Conservation (phyloP, 257 asterid genomes). For the Solanum gandarillasii region DNA sequence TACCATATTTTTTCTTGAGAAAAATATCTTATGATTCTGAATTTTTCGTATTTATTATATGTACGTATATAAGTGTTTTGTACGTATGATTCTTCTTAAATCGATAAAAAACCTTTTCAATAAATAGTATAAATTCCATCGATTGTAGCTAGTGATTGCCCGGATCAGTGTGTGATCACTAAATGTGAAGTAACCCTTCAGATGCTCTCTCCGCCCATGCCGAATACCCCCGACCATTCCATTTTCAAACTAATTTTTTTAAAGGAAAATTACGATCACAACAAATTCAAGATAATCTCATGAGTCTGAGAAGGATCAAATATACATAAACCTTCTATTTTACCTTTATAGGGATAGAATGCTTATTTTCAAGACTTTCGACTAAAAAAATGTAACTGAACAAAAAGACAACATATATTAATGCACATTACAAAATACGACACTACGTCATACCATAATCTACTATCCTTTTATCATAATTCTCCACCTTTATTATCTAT, state of each 20-base stretch:
- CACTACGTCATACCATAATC: neutral
- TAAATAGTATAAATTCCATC: accelerated
- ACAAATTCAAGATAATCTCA: neutral
- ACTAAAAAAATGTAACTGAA: too few relatives aligned
- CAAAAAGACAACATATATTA: too few relatives aligned
- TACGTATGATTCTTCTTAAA: accelerated
- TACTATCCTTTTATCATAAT: neutral
- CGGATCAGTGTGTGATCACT: accelerated
- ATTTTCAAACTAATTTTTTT: too few relatives aligned
- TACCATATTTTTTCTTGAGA: neutral
- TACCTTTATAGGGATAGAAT: accelerated
- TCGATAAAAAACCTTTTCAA: too few relatives aligned
- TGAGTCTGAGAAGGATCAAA: neutral
- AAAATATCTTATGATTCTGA: neutral
- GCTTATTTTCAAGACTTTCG: neutral
- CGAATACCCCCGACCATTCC: too few relatives aligned
- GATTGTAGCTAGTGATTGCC: too few relatives aligned
- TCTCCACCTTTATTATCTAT: neutral
- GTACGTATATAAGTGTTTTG: accelerated
- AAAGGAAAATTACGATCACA: too few relatives aligned
- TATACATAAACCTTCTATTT: too few relatives aligned
- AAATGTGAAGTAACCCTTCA: too few relatives aligned
- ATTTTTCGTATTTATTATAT: neutral
- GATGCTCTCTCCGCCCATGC: too few relatives aligned
- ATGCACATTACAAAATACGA: neutral